phyloP scores from a whole-genome alignment of 1,284 basidiomycete species.

The Ustilago nuda region DNA sequence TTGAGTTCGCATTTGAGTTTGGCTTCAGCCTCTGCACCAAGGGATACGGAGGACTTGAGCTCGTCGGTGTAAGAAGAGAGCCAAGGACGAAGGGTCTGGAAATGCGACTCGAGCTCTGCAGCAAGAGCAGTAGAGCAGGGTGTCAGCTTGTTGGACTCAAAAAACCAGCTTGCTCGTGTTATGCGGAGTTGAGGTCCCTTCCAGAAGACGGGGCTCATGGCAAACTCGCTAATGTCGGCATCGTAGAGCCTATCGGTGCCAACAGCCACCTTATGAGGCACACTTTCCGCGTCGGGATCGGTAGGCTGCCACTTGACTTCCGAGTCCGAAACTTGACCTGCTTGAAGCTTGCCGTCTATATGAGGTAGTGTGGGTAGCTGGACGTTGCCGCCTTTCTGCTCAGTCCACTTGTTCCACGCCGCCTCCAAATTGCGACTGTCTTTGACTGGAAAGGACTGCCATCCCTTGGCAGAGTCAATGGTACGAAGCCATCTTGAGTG shows the following conservation, averaged over 20 bases:
- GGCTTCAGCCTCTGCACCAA: conserved; percentile 72
- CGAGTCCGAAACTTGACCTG: conserved; percentile 34
- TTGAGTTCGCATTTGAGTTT: conserved; percentile 72
- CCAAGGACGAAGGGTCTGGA: conserved; percentile 62
- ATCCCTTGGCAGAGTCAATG: conserved; percentile 35
- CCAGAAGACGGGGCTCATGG: conserved; percentile 73
- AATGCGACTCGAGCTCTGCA: conserved; percentile 71
- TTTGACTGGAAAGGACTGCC: conserved; percentile 40
- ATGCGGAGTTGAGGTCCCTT: conserved; percentile 72
- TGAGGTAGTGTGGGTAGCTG: conserved; percentile 34
- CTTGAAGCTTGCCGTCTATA: conserved; percentile 41
- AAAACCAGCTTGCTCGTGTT: conserved; percentile 73
- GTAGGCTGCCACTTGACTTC: conserved; percentile 26
- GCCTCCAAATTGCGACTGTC: conserved; percentile 46
- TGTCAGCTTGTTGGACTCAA: conserved; percentile 70
- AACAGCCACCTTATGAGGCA: conserved; percentile 51
- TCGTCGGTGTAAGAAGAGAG: conserved; percentile 72
- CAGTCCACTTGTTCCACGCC: conserved; percentile 39
- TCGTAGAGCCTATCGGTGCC: conserved; percentile 55
- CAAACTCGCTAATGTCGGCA: conserved; percentile 50
- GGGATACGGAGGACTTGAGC: conserved; percentile 71
- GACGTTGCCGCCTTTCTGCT: conserved; percentile 39
- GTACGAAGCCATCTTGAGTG: conserved; percentile 45
- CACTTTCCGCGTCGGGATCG: conserved; percentile 40
- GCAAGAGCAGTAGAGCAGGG: conserved; percentile 72